These are phyloP conservation scores for Pyrenopolyporus hunteri DNA, from an alignment of 495 filamentous ascomycete species.

Conservation along the genomic window DNA sequence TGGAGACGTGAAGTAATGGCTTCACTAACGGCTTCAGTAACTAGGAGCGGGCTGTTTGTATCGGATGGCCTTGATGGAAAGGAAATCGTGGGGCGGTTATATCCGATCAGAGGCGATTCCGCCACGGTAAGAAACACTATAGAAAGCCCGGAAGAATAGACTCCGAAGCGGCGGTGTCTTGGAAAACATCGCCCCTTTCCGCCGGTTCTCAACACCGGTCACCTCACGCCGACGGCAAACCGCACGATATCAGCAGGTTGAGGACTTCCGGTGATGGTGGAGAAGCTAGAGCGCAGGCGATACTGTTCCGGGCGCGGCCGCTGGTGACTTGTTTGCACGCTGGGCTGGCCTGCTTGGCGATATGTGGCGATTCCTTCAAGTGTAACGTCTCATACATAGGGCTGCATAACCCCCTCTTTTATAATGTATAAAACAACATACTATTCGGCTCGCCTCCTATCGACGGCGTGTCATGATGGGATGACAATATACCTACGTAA, in stretches of 20 bases:
- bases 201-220: constrained; percentile 5
- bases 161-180: constrained; percentile 3
- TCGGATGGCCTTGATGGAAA: constrained; percentile 3
- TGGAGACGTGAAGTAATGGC: neutral
- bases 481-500: constrained; percentile 10
- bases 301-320: no score
- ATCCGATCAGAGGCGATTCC: constrained; percentile 8
- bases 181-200: constrained; percentile 2
- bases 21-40: neutral
- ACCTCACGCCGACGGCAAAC: constrained; percentile 6
- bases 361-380: constrained; percentile 4
- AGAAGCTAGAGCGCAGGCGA: neutral
- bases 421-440: neutral
- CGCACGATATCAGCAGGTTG: constrained; percentile 22
- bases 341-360: neutral
- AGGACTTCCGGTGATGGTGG: neutral
- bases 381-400: constrained; percentile 39
- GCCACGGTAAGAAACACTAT: constrained; percentile 1
- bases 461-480: constrained; percentile 9
- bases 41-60: neutral
- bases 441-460: neutral
- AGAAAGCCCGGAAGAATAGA: constrained; percentile 2
- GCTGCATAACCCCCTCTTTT: constrained; percentile 16
- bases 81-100: constrained; percentile 1
- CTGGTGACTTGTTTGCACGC: no score